Conservation (phyloP, 805 yeast species). For the Naumovozyma dairenensis region DNA sequence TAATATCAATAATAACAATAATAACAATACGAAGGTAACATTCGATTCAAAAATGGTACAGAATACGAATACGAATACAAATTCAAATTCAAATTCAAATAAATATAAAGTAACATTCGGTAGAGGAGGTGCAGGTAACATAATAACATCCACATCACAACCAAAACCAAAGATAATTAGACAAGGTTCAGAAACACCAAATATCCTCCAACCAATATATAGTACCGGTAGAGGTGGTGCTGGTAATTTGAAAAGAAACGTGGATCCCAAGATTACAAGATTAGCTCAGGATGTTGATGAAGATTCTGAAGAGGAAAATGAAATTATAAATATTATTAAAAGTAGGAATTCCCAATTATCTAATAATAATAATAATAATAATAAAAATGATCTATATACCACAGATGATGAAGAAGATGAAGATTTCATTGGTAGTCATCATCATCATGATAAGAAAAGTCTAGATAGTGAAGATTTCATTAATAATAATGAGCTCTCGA, state of each 20-base stretch:
- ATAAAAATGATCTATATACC: not conserved
- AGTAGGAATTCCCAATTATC: not conserved
- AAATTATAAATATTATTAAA: not conserved
- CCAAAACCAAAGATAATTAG: constrained; percentile 49
- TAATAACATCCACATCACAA: constrained; percentile 33
- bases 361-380: not conserved
- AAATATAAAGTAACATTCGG: constrained; percentile 43
- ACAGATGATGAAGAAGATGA: constrained; percentile 1
- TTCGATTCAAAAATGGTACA: too few species aligned
- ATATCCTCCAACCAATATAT: constrained; percentile 42
- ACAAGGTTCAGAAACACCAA: constrained; percentile 55
- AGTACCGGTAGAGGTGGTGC: constrained; percentile 75
- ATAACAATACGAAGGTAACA: too few species aligned
- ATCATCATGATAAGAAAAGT: too few species aligned
- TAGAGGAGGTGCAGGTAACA: constrained; percentile 73
- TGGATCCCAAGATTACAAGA: constrained; percentile 48
- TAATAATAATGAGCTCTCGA: not conserved
- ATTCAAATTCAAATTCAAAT: too few species aligned
- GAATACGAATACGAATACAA: too few species aligned
- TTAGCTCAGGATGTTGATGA: constrained; percentile 58
- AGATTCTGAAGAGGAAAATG: constrained; percentile 9
- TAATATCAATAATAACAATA: not conserved
- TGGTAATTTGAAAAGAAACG: constrained; percentile 62
- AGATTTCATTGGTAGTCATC: constrained; percentile 1
- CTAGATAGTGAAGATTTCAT: not conserved